Percentiles rank a stretch among this genome's conserved stretches.
Conservation (phyloP, 1,139 yeast genomes). For the Taphrina flavorubra region DNA sequence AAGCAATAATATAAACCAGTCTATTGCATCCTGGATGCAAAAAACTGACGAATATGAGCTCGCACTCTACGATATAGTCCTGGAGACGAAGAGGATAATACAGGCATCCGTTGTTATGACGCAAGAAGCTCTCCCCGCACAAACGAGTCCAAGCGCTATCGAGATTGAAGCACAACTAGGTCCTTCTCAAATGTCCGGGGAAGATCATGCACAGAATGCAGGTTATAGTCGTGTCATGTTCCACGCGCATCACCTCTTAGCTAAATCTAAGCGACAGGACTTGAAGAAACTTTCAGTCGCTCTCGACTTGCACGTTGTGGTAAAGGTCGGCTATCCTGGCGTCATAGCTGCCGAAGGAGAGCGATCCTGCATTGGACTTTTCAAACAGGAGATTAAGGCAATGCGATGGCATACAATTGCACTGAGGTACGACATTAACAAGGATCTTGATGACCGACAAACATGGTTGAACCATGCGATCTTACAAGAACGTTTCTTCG, state of each 20-base stretch:
- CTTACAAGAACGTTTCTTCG: not conserved
- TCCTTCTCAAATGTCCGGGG: not conserved
- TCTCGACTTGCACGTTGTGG: not conserved
- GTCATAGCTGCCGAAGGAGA: slow-evolving; percentile 30
- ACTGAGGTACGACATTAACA: slow-evolving; percentile 6
- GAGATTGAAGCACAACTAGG: not conserved
- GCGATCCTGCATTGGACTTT: not conserved
- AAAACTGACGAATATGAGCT: not conserved
- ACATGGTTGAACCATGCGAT: slow-evolving; percentile 6
- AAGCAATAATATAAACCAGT: not conserved
- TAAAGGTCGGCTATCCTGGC: slow-evolving; percentile 25
- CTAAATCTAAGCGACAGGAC: slow-evolving; percentile 37
- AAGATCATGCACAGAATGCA: not conserved
- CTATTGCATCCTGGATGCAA: not conserved
- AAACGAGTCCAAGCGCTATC: not conserved
- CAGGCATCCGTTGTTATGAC: not conserved
- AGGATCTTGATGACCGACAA: not conserved
- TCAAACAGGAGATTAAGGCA: slow-evolving; percentile 15
- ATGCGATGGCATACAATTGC: slow-evolving; percentile 33
- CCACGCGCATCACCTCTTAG: slow-evolving; percentile 42
- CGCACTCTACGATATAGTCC: not conserved
- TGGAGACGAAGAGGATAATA: not conserved
- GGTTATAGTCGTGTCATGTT: slow-evolving; percentile 20
- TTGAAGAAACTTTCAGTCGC: not conserved
- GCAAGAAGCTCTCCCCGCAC: not conserved